Conservation (phyloP, 2,329 filamentous ascomycete species). For the Cladophialophora bantiana region DNA sequence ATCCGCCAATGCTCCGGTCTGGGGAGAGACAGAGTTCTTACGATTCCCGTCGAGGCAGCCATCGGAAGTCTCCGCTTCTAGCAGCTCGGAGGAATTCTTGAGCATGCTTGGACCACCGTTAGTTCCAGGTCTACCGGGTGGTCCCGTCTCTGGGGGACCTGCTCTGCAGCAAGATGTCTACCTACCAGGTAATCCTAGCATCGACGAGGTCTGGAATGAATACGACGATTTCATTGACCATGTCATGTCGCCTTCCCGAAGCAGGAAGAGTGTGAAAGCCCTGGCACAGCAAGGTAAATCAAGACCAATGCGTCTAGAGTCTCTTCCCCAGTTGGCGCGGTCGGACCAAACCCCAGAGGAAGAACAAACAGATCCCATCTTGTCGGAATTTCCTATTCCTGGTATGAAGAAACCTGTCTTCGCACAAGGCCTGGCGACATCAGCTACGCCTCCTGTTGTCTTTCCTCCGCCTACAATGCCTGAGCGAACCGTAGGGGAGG, state of each 20-base stretch:
- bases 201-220: conserved; percentile 90
- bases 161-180: neutral
- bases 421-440: conserved; percentile 41
- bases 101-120: conserved; percentile 53
- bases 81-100: conserved; percentile 65
- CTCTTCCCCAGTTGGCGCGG: neutral
- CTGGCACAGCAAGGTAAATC: conserved; percentile 64
- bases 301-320: conserved; percentile 48
- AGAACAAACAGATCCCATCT: conserved; percentile 39
- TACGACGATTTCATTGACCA: conserved; percentile 88
- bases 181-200: conserved; percentile 23
- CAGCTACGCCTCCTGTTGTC: conserved; percentile 25
- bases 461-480: conserved; percentile 26
- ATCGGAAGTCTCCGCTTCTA: conserved; percentile 72
- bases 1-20: conserved; percentile 46
- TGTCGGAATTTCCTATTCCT: conserved; percentile 40
- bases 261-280: conserved; percentile 49
- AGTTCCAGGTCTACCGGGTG: conserved; percentile 7
- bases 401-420: conserved; percentile 40
- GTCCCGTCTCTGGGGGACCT: conserved; percentile 2
- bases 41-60: conserved; percentile 75
- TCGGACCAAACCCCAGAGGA: conserved; percentile 33
- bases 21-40: conserved; percentile 68
- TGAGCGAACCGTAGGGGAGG: conserved; percentile 29
- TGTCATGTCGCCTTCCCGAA: conserved; percentile 58